Base-by-base conservation (phyloP, 129 eudicot species). In the carrot (Daucus carota) region DNA sequence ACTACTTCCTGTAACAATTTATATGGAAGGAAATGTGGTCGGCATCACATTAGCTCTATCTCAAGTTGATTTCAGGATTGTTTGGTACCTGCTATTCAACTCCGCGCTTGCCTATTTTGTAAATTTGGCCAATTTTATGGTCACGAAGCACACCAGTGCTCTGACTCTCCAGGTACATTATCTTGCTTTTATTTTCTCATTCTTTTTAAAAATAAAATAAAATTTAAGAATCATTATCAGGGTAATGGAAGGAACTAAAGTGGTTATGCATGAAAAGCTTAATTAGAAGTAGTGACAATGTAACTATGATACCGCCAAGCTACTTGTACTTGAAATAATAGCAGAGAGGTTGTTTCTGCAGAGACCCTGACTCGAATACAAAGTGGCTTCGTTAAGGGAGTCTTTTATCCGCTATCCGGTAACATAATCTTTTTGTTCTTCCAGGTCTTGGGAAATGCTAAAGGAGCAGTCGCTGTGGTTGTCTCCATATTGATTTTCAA, bases 401-500 rank as follows among this genome's bases (percentile, higher is more conserved):
- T 22, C 29, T 22, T 22, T 13, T 6, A 17, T 22, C 4, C 29
- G n/a, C n/a, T n/a, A 36, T 36, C 5, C 31, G n/a, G 31, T 8
- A 54, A 9, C 63, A 8, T n/a, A n/a, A 54, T 54, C 31, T 5
- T 54, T 8, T n/a, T 36, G 15, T 54, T 54, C 31, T 54, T 54
- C 63, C 63, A 54, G 63, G 31, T 54, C 29, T 1, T 54, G 63
- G 63, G 63, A n/a, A 54, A 54, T 54, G 63, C 63, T 54, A 54
- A 54, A 54, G 63, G 63, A 54, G 63, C 63, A 54, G 31, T 54
- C 2, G 63, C 31, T 12, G 63, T 54, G 31, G 63, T 54, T n/a
- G 31, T 93, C 80, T 92, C 96, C 45, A 91, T 92, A 40, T 73
- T 88, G 79, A 88, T 92, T 3, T 92, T 90, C 40, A 85, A 82